phyloP scores from a whole-genome alignment of 192 early-diverging fungal genomes.

The Chytriomyces confervae region DNA sequence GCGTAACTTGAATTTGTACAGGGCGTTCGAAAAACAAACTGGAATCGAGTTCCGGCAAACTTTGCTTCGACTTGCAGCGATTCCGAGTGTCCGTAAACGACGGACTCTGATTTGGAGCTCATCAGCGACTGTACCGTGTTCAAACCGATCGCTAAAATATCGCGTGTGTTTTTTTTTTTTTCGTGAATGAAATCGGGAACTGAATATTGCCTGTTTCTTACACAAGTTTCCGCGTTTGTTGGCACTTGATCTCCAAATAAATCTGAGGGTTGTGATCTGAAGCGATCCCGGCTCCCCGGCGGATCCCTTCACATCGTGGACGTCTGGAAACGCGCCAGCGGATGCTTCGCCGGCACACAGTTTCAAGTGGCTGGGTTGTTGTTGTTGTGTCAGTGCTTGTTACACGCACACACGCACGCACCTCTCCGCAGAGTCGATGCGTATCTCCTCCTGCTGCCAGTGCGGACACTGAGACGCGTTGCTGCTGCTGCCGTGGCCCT shows the following conservation, averaged over 20 bases:
- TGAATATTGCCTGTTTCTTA: neutral
- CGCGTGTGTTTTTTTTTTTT: neutral
- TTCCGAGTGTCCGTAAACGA: neutral
- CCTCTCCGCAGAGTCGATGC: slow-evolving; percentile 7
- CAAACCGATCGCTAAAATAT: slow-evolving; percentile 1
- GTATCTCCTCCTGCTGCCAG: slow-evolving; percentile 31
- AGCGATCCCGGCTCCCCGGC: neutral
- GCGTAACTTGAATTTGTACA: neutral
- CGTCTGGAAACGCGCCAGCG: neutral
- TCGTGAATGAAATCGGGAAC: neutral
- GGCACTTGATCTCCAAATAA: slow-evolving; percentile 10
- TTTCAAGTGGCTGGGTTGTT: neutral
- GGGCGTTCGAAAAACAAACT: neutral
- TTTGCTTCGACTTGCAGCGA: neutral
- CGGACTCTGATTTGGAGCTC: neutral
- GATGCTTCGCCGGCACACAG: slow-evolving; percentile 1
- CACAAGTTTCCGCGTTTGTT: slow-evolving; percentile 8
- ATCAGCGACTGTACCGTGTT: neutral
- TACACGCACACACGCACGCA: neutral
- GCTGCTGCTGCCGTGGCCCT: neutral
- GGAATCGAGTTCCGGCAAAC: neutral
- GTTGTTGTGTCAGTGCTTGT: no score
- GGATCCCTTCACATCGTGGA: slow-evolving; percentile 4
- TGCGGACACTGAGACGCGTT: neutral
- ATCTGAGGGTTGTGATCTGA: slow-evolving; percentile 8